Evolutionary conservation across 2,329 filamentous ascomycete species (phyloP), one percentile per base, ranked within the genome.

Genomic region (Colletotrichum tanaceti): DNA sequence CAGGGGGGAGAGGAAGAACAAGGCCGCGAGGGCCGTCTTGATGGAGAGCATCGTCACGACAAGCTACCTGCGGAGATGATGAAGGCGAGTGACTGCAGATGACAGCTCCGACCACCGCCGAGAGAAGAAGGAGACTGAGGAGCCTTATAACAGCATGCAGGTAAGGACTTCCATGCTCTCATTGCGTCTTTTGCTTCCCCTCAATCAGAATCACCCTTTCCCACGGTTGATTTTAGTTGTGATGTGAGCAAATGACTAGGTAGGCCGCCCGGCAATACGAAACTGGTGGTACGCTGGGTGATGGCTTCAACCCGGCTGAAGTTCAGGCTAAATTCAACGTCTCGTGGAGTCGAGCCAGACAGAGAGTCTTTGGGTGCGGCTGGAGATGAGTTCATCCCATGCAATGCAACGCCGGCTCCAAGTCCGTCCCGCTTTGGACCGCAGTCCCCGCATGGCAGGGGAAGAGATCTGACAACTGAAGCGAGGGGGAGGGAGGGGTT

Each of bases 291-390:
- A 22, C 20, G 55, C 28, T 32, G 63, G 49, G n/a, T 32, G 46
- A 46, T 41, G 43, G 57, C 22, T 52, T 66, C 55, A 52, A 43
- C 52, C 55, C 54, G 44, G 57, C 20, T 39, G 38, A 60, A 65
- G 43, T 68, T 68, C 66, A 68, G 66, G 66, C 66, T 68, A 68
- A 68, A 68, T 68, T 49, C 62, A 52, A 46, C 14, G 35, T 16
- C 44, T 41, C 53, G 32, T 54, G 62, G 50, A n/a, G 52, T n/a
- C n/a, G n/a, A n/a, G 47, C 28, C 50, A 39, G n/a, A n/a, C n/a
- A n/a, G n/a, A n/a, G n/a, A 55, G 47, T 35, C 38, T 28, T 54
- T 35, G 39, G 43, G 55, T 59, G 62, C 62, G 20, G 54, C 38
- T 53, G 65, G 43, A 59, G 44, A 66, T 65, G 65, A 57, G 66